A percentile compares a stretch with the other conserved stretches of the same genome.
Conservation (phyloP, 768 basidiomycete species). For the Leccinum boreale region DNA sequence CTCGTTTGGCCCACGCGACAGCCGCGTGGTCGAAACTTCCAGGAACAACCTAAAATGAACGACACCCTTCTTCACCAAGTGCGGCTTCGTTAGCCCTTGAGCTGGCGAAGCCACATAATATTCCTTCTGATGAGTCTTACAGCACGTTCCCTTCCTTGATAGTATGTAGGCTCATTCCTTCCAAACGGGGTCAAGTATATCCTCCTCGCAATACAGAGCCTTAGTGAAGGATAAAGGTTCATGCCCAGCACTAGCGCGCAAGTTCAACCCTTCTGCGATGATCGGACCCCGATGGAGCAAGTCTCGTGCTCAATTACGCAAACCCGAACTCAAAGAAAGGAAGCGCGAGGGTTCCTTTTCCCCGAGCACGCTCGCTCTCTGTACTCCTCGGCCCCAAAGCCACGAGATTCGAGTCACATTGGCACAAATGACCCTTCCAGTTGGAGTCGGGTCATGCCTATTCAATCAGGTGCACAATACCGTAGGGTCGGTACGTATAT, state of each 20-base stretch:
- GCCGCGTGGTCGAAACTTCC: conserved; percentile 4
- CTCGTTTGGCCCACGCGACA: conserved; percentile 5
- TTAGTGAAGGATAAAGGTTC: neutral
- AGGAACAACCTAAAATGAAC: neutral
- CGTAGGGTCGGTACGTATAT: neutral
- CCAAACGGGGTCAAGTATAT: neutral
- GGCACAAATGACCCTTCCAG: conserved; percentile 6
- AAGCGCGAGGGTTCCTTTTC: neutral
- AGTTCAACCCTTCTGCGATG: neutral
- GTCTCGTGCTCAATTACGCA: conserved; percentile 1
- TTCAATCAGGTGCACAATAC: neutral
- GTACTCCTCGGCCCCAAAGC: neutral
- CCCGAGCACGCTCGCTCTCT: neutral
- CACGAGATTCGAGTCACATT: neutral
- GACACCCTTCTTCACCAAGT: neutral
- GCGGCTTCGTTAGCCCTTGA: neutral
- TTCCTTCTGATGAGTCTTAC: neutral
- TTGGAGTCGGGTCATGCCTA: neutral
- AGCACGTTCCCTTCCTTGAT: neutral
- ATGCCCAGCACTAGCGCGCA: neutral
- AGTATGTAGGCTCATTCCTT: neutral
- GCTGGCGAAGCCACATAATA: neutral
- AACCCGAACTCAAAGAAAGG: neutral
- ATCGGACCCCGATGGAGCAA: conserved; percentile 14
- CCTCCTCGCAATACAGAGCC: neutral